Base-by-base conservation (phyloP, 2,329 filamentous ascomycete genomes). In the Fusarium tupiense region DNA sequence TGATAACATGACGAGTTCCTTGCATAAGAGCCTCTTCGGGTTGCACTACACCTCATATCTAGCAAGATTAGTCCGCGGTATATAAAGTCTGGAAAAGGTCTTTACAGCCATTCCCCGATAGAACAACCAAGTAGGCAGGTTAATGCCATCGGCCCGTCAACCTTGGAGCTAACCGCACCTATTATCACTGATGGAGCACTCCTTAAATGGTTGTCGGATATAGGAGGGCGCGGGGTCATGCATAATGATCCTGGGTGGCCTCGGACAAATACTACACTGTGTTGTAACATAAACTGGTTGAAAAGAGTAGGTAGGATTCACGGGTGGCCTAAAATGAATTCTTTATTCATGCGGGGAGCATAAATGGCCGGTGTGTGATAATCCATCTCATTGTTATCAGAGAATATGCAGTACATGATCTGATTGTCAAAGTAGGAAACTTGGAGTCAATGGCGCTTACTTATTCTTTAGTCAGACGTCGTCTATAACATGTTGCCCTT, bases 341-440 rank as follows among this genome's bases (percentile, higher is more conserved):
- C 0, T 13, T 19, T 22, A 22, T 33, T 14, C 19, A 33, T 19
- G 4, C 6, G 5, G 10, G 10, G 17, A 50, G 1, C 33, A n/a
- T n/a, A 1, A 31, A n/a, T 22, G 3, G 1, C 6, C 14, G n/a
- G n/a, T n/a, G n/a, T n/a, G n/a, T n/a, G n/a, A n/a, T n/a, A n/a
- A n/a, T n/a, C n/a, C n/a, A n/a, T n/a, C n/a, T n/a, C n/a, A n/a
- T n/a, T n/a, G n/a, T n/a, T n/a, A n/a, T n/a, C n/a, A n/a, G n/a
- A n/a, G n/a, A n/a, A n/a, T n/a, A n/a, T n/a, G n/a, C n/a, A n/a
- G n/a, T n/a, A n/a, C n/a, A n/a, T n/a, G n/a, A n/a, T n/a, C n/a
- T n/a, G n/a, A 22, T 22, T 20, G 13, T 14, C 2, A 8, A 37
- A 37, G 9, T 14, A 3, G 17, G 9, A 4, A 11, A 26, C 5